Evolutionary conservation across 1,139 yeast species (phyloP), one percentile per base, ranked within the genome.

Genomic region (Lodderomyces orthopsilosis): DNA sequence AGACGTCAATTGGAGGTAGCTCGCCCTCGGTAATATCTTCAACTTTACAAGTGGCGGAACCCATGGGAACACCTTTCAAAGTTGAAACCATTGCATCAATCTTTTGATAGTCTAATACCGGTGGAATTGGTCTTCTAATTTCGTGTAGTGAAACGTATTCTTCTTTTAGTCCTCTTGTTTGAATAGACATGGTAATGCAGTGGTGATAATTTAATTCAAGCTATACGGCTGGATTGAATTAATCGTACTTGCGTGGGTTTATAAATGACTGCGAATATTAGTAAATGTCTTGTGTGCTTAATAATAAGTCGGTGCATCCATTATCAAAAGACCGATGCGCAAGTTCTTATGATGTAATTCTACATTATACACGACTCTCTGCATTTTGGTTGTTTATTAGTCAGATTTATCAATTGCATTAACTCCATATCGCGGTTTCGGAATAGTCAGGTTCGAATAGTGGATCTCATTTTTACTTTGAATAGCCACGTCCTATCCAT

Each of bases 1-100:
- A 66, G 0, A 87, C 90, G 59, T 87, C 96, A 22, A 88, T 74
- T 1, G 91, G 87, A 1, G 93, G 93, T 37, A 85, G 62, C 51
- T 83, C 85, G 0, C 90, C 89, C 0, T 89, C 65, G 0, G 65
- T 63, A 10, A 79, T 78, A 27, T 77, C 70, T 43, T 77, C 81
- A 5, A 81, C 48, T 2, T 71, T 57, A 53, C 91, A 83, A 0
- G 91, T 85, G 1, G 75, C 66, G 9, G 88, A 81, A 0, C 80
- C 83, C 68, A 66, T 71, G 6, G 93, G 91, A 0, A 50, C 53
- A 0, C 91, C 90, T 6, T 74, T 68, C 44, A 86, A 64, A 0
- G 94, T 86, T 4, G 87, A 80, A 0, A 80, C 83, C 96, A 87
- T 87, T 7, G 91, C 76, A 42, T 81, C 85, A 36, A 87, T 87